Percentiles rank a stretch among this genome's conserved stretches.
phyloP scores from a whole-genome alignment of 1,284 basidiomycete genomes.

The Microbotryum violaceum region DNA sequence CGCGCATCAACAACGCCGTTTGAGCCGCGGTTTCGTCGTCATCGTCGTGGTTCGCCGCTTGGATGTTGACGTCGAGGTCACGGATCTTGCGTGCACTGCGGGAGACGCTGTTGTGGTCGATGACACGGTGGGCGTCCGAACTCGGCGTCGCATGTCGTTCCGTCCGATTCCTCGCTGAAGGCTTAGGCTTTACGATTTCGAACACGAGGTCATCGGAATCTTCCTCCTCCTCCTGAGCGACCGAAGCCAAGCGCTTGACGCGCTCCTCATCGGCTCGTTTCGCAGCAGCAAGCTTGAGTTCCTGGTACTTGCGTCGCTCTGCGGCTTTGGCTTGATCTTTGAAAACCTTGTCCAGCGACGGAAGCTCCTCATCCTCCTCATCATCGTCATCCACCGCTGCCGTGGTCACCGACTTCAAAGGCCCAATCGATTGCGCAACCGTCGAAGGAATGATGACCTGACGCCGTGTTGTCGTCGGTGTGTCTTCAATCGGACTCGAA shows the following conservation, averaged over 20 bases:
- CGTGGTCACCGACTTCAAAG: background rate
- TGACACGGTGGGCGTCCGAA: background rate
- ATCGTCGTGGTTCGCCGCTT: background rate
- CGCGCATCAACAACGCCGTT: background rate
- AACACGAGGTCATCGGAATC: slow-evolving; percentile 25
- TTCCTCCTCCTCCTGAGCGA: background rate
- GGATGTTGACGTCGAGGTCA: background rate
- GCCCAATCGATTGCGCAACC: background rate
- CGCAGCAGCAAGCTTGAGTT: background rate
- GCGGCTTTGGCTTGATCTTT: background rate
- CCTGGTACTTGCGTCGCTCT: background rate
- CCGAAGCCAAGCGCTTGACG: background rate
- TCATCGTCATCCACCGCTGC: background rate
- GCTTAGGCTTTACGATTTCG: slow-evolving; percentile 13
- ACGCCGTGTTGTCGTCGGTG: too few relatives aligned
- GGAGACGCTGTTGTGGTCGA: background rate
- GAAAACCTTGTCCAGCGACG: background rate
- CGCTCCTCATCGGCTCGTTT: background rate
- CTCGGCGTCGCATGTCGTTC: background rate
- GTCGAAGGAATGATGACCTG: background rate
- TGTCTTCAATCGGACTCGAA: background rate
- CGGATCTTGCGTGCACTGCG: slow-evolving; percentile 2
- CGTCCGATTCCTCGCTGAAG: background rate
- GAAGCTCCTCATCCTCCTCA: slow-evolving; percentile 6
- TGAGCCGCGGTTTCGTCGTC: background rate